These are phyloP conservation scores for Brettanomyces anomalus DNA, from an alignment of 805 yeast species.

Conservation along the genomic window DNA sequence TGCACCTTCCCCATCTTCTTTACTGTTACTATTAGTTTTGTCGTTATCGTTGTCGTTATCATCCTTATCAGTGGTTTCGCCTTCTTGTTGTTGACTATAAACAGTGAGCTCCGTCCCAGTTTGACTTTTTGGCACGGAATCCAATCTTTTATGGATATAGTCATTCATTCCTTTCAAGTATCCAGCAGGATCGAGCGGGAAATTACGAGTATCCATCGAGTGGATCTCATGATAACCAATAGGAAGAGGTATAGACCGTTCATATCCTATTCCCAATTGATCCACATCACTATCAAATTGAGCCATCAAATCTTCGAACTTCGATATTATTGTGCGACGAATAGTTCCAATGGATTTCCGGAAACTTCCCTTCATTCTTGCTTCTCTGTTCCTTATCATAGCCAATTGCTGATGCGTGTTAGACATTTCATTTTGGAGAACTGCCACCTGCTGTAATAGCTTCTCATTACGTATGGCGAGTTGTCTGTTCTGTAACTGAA, in stretches of 20 bases:
- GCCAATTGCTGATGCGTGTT: conserved; percentile 17
- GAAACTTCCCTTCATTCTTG: conserved; percentile 9
- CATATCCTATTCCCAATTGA: conserved; percentile 9
- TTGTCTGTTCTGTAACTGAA: conserved; percentile 42
- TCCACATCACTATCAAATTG: conserved; percentile 6
- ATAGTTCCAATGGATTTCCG: conserved; percentile 5
- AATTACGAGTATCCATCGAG: too few species aligned
- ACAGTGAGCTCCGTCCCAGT: too few species aligned
- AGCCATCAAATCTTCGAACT: conserved; percentile 9
- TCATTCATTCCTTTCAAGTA: too few species aligned
- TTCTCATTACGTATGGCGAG: conserved; percentile 51
- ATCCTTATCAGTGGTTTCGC: conserved; percentile 32
- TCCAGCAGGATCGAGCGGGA: too few species aligned
- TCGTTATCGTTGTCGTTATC: conserved; percentile 11
- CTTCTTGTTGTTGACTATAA: conserved; percentile 29
- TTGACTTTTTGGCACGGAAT: too few species aligned
- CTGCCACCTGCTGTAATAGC: conserved; percentile 40
- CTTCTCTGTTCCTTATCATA: conserved; percentile 17
- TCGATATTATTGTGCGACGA: conserved; percentile 6
- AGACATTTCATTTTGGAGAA: conserved; percentile 40
- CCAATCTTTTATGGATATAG: too few species aligned
- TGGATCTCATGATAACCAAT: too few species aligned
- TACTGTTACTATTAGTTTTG: not conserved
- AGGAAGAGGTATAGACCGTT: too few species aligned
- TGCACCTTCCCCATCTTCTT: not conserved